Evolutionary conservation across 2,329 filamentous ascomycete genomes (phyloP).

Genomic region (Ceratocystiopsis brevicomis): DNA sequence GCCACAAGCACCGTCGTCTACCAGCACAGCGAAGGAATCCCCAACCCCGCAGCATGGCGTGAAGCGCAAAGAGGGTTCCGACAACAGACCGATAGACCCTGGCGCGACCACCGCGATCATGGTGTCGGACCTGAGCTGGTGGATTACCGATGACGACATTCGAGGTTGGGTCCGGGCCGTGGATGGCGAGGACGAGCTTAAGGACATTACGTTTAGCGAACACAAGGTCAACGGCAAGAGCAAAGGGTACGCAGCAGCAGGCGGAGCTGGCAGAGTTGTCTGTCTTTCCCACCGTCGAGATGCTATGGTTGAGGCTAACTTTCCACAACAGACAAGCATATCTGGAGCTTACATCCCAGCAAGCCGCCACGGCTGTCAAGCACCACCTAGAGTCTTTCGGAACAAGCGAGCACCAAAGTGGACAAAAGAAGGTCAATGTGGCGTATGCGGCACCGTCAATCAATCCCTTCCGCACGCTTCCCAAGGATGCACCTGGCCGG

Average conservation of each 20-base stretch:
- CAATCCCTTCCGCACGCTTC: constrained; percentile 81
- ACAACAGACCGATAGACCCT: constrained; percentile 39
- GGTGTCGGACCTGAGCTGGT: constrained; percentile 86
- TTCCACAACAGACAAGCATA: constrained; percentile 44
- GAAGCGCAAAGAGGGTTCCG: constrained; percentile 41
- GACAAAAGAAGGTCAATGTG: constrained; percentile 52
- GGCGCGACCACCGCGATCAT: constrained; percentile 53
- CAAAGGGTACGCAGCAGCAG: constrained; percentile 58
- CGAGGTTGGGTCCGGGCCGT: constrained; percentile 68
- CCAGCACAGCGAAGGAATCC: constrained; percentile 11
- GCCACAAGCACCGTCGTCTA: constrained; percentile 6
- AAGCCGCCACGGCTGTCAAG: constrained; percentile 74
- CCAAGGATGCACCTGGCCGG: constrained; percentile 66
- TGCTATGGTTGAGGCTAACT: neutral
- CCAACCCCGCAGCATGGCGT: constrained; percentile 31
- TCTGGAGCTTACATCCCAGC: constrained; percentile 64
- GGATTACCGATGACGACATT: constrained; percentile 89
- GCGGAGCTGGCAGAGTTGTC: no score
- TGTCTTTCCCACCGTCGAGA: neutral
- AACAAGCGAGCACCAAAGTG: constrained; percentile 30
- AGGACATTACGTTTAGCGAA: constrained; percentile 90
- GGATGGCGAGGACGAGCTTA: constrained; percentile 66
- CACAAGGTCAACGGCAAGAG: constrained; percentile 99
- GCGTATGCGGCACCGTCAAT: constrained; percentile 56
- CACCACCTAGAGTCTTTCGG: constrained; percentile 52